Percentiles rank a stretch among this genome's conserved stretches.
phyloP scores from a whole-genome alignment of 108 stramenopile genomes.

The Conticribra guillardii region DNA sequence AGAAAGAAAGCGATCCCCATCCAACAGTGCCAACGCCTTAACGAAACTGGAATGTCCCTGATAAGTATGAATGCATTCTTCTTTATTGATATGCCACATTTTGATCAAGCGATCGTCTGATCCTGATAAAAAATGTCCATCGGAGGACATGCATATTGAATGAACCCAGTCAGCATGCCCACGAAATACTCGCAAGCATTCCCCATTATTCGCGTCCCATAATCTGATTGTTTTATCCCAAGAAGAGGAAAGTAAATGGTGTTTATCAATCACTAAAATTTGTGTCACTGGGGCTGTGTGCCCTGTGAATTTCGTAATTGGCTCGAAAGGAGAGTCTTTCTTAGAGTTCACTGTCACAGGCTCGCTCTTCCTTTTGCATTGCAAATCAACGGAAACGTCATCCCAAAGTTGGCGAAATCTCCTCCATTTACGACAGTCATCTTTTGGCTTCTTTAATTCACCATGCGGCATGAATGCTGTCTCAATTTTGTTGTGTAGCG shows the following conservation, averaged over 20 bases:
- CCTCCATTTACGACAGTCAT: background rate
- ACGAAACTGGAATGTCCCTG: conserved; percentile 38
- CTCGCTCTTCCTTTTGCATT: background rate
- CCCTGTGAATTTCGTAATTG: conserved; percentile 32
- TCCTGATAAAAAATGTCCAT: conserved; percentile 22
- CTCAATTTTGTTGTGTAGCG: too few species aligned
- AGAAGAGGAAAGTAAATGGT: conserved; percentile 31
- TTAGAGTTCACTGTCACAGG: background rate
- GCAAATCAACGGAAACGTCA: background rate
- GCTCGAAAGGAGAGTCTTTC: conserved; percentile 7
- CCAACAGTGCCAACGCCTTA: conserved; percentile 15
- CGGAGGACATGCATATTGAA: conserved; percentile 11
- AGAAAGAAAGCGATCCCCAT: conserved; percentile 16
- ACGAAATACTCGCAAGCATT: conserved; percentile 26
- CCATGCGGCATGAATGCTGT: too few species aligned
- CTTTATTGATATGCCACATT: conserved; percentile 32
- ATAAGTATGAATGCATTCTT: conserved; percentile 31
- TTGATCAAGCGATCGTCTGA: conserved; percentile 34
- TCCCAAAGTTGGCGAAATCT: background rate
- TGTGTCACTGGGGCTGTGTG: conserved; percentile 34
- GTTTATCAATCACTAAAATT: conserved; percentile 22
- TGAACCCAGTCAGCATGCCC: conserved; percentile 45
- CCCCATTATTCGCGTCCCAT: conserved; percentile 32
- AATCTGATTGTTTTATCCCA: conserved; percentile 40
- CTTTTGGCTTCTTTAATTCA: too few species aligned